Evolutionary conservation across 2,329 filamentous ascomycete genomes (phyloP).

Genomic region (Fusarium tupiense): DNA sequence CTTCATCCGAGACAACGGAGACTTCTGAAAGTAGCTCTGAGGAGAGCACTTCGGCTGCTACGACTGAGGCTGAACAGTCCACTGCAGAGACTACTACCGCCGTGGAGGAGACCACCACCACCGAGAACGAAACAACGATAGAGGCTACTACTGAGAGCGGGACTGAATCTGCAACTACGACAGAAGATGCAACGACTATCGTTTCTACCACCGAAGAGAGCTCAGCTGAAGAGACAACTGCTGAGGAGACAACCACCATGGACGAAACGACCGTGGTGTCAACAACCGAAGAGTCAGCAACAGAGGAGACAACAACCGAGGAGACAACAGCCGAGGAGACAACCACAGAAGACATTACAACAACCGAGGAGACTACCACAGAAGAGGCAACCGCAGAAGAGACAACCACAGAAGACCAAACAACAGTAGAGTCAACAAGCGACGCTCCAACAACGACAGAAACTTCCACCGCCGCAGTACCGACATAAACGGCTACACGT

Average conservation of each 20-base stretch:
- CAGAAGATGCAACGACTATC: not conserved
- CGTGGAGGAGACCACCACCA: no score
- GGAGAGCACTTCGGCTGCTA: not conserved
- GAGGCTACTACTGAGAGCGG: not conserved
- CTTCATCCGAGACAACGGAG: not conserved
- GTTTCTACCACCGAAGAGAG: not conserved
- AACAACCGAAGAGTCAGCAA: not conserved
- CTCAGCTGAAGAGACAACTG: not conserved
- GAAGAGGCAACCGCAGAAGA: no score
- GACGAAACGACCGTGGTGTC: no score
- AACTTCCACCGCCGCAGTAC: not conserved
- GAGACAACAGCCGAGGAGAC: not conserved
- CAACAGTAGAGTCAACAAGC: not conserved
- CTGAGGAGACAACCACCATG: fast-evolving
- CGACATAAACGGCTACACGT: no score
- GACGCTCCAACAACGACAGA: not conserved
- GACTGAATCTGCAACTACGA: not conserved
- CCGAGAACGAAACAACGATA: not conserved
- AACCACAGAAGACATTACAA: not conserved
- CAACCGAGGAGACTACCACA: not conserved
- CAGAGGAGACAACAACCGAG: not conserved
- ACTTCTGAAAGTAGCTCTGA: not conserved
- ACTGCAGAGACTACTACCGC: no score
- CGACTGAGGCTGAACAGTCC: not conserved
- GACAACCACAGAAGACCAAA: not conserved